These are phyloP conservation scores for Phytophthora niederhauseri DNA, from an alignment of 352 stramenopile species.

Conservation along the genomic window DNA sequence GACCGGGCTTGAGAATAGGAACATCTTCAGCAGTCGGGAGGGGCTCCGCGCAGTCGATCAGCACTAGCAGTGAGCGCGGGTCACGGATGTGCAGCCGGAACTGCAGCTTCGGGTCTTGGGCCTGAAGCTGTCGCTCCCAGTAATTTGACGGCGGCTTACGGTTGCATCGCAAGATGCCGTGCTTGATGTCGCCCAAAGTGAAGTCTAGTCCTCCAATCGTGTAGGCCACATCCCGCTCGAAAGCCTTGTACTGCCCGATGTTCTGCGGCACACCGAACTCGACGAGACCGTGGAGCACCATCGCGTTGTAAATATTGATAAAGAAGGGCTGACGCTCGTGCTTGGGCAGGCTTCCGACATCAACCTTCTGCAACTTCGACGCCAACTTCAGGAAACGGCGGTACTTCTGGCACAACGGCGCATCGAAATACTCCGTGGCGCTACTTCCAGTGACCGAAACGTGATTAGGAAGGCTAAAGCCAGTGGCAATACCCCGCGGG, in stretches of 20 bases:
- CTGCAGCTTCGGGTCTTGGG: conserved; percentile 82
- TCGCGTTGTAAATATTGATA: conserved; percentile 92
- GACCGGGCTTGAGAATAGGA: conserved; percentile 80
- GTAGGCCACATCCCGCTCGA: conserved; percentile 85
- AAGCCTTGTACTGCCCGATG: conserved; percentile 80
- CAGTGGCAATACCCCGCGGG: conserved; percentile 70
- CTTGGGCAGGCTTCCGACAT: conserved; percentile 77
- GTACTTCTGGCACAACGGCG: conserved; percentile 64
- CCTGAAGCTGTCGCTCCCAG: conserved; percentile 84
- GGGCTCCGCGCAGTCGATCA: conserved; percentile 78
- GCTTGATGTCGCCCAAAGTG: conserved; percentile 86
- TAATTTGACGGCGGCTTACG: conserved; percentile 89
- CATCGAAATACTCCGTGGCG: conserved; percentile 55
- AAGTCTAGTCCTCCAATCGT: conserved; percentile 79
- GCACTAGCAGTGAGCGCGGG: conserved; percentile 77
- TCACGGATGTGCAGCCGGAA: conserved; percentile 89
- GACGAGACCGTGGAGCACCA: conserved; percentile 87
- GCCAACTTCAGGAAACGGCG: conserved; percentile 76
- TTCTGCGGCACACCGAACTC: conserved; percentile 89
- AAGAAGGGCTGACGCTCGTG: conserved; percentile 89
- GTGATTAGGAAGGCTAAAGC: conserved; percentile 56
- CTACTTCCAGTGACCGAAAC: conserved; percentile 22
- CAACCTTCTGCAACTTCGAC: conserved; percentile 68
- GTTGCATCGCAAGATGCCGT: conserved; percentile 89
- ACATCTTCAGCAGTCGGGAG: conserved; percentile 65